phyloP scores from a whole-genome alignment of 768 basidiomycete species.

The Kwoniella europaea region DNA sequence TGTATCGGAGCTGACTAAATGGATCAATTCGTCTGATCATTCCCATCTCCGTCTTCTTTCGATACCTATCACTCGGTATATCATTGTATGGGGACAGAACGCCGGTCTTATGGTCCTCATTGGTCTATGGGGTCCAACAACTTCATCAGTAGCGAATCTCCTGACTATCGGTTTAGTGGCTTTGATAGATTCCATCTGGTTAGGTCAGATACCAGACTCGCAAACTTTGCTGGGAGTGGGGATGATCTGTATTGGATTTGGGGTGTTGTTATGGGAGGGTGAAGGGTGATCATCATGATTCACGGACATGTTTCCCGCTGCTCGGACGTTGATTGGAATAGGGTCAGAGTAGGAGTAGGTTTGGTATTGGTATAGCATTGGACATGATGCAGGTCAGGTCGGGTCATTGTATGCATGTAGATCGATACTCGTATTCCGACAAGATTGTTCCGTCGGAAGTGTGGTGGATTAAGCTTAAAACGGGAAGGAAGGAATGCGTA shows the following conservation, averaged over 20 bases:
- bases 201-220: slow-evolving; percentile 67
- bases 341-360: neutral
- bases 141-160: slow-evolving; percentile 86
- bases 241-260: slow-evolving; percentile 81
- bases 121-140: slow-evolving; percentile 84
- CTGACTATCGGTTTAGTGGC: slow-evolving; percentile 91
- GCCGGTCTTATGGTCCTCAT: slow-evolving; percentile 85
- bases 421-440: no score
- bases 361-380: no score
- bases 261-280: slow-evolving; percentile 64
- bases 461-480: neutral
- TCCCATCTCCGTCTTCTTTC: neutral
- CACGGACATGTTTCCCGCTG: neutral
- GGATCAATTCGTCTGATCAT: no score
- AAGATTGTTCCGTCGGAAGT: neutral
- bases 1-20: no score
- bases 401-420: neutral
- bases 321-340: neutral
- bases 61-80: neutral
- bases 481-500: slow-evolving; percentile 5
- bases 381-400: no score
- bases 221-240: slow-evolving; percentile 78
- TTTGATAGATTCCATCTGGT: slow-evolving; percentile 75
- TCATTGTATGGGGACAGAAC: slow-evolving; percentile 59
- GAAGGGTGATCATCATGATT: slow-evolving; percentile 33